Evolutionary conservation across 768 basidiomycete species (phyloP), one percentile per base, ranked within the genome.

Genomic region (Rhizopogon vinicolor): DNA sequence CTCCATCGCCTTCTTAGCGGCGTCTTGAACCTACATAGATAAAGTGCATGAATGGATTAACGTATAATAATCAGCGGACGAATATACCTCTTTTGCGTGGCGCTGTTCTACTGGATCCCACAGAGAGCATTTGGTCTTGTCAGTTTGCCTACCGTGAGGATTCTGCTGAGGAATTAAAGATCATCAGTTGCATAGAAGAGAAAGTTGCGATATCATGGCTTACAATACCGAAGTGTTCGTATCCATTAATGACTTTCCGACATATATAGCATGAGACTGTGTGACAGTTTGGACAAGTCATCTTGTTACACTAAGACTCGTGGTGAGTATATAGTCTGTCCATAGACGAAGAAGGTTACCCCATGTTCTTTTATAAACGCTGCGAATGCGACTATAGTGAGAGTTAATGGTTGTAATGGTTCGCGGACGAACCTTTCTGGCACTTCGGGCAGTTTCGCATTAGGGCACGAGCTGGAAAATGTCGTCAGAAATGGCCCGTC

Each of bases 391-490:
- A 1, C 58, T 52, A 50, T 35, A 50, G 43, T 49, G 25, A 54
- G 51, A 19, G 41, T 45, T 18, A 3, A 42, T 7, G 35, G 54
- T 45, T 40, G 44, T 1, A 9, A 35, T 8, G 4, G 37, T n/a
- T 35, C 28, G 28, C 29, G 14, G 42, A 70, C 72, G 18, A 58
- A 89, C 91, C 78, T 78, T 93, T 91, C 52, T 82, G 68, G 70
- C 91, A 96, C 55, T 85, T 87, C 0, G 94, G 94, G 70, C 94
- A 97, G 59, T 85, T 87, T 39, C 93, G 81, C 84, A 93, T 89
- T 12, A 95, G 73, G 3, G 93, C 93, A 43, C 78, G 77, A 35
- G 90, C 89, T 91, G 53, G 56, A 44, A 31, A 56, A 7, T 4
- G 44, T 58, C 18, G 61, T 60, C 37, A 53, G 28, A 51, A 14